phyloP scores from a whole-genome alignment of 2,329 filamentous ascomycete genomes.

The Xylaria sp. region DNA sequence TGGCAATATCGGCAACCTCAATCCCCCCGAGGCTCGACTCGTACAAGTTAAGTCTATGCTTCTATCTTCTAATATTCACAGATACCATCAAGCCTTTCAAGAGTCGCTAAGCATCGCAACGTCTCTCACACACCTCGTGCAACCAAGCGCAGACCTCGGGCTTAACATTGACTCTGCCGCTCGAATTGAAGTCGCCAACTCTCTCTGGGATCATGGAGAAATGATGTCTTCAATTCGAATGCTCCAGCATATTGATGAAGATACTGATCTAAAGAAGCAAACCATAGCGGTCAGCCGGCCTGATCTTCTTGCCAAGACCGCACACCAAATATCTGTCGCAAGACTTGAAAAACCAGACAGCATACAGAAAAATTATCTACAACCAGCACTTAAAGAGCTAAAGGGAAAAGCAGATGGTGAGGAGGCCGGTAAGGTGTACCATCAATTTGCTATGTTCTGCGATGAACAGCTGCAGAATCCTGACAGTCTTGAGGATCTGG shows the following conservation, averaged over 20 bases:
- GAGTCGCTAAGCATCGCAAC: constrained; percentile 88
- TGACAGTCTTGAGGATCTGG: constrained; percentile 83
- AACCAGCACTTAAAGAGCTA: constrained; percentile 82
- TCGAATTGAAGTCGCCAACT: constrained; percentile 82
- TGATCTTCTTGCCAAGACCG: constrained; percentile 84
- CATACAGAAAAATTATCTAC: constrained; percentile 86
- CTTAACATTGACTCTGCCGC: constrained; percentile 78
- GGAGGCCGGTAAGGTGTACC: constrained; percentile 86
- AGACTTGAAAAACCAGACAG: constrained; percentile 88
- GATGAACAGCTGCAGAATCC: constrained; percentile 90
- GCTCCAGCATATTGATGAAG: constrained; percentile 74
- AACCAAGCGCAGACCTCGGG: constrained; percentile 70
- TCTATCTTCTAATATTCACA: constrained; percentile 74
- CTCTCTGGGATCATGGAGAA: constrained; percentile 94
- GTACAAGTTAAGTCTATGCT: constrained; percentile 80
- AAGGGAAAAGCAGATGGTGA: constrained; percentile 69
- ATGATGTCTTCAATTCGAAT: constrained; percentile 87
- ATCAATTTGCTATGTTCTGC: constrained; percentile 94
- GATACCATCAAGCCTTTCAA: constrained; percentile 81
- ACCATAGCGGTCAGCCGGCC: constrained; percentile 74
- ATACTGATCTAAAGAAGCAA: constrained; percentile 68
- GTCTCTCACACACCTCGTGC: constrained; percentile 78
- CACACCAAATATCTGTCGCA: constrained; percentile 86
- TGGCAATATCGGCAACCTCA: constrained; percentile 64
- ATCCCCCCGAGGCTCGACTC: constrained; percentile 67